phyloP scores from a whole-genome alignment of 768 basidiomycete species.

The Lactarius indigo region DNA sequence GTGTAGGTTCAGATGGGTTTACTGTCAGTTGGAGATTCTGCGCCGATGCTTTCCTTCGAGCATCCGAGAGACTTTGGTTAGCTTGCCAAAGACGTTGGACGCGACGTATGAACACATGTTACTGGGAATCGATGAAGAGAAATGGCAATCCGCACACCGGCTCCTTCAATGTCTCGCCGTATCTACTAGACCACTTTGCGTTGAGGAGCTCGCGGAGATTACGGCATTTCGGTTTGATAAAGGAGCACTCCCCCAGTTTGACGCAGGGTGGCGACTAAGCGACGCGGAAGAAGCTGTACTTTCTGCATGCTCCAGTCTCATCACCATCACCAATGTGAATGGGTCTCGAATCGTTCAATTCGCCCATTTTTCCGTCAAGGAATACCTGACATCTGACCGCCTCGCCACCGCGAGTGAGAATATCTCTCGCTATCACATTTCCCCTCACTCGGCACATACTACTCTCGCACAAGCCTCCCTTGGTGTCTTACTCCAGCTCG shows the following conservation, averaged over 20 bases:
- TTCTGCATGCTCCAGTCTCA: background rate
- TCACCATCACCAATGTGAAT: background rate
- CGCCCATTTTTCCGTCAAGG: background rate
- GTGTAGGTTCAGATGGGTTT: slow-evolving; percentile 3
- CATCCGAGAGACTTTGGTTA: background rate
- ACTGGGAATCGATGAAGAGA: background rate
- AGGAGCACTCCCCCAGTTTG: background rate
- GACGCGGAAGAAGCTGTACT: background rate
- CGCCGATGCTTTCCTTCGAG: background rate
- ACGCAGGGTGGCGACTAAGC: background rate
- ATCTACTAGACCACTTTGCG: background rate
- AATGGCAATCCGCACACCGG: background rate
- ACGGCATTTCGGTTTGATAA: background rate
- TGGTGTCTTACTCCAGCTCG: background rate
- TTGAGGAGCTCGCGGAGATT: background rate
- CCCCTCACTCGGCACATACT: background rate
- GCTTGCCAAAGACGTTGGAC: background rate
- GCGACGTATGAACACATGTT: background rate
- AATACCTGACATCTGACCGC: slow-evolving; percentile 4
- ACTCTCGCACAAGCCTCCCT: background rate
- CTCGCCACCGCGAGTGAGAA: background rate
- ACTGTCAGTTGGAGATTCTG: background rate
- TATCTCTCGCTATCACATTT: background rate
- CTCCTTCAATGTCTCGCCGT: background rate
- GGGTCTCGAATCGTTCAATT: no score